Evolutionary conservation across 768 basidiomycete species (phyloP).

Genomic region (Russula earlei): DNA sequence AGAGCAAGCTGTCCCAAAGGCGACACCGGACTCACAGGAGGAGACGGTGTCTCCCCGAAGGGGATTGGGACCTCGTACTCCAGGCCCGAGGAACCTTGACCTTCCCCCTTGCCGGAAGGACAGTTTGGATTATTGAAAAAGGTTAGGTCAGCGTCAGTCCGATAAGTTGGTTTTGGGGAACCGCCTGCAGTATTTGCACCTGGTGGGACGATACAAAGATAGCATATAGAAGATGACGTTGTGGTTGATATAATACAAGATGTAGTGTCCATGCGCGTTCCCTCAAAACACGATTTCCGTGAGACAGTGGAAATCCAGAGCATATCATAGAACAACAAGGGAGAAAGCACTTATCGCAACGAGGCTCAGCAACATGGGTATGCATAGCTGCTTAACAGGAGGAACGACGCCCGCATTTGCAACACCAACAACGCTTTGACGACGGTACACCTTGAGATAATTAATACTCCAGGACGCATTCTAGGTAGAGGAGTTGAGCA

Average conservation of each 20-base stretch:
- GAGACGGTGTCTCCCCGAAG: not conserved
- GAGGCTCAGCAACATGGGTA: not conserved
- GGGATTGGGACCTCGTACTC: constrained; percentile 36
- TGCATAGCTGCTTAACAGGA: not conserved
- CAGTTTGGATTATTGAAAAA: constrained; percentile 64
- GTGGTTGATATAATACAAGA: constrained; percentile 26
- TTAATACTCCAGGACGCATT: constrained; percentile 80
- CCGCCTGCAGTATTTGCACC: constrained; percentile 26
- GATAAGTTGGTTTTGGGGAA: constrained; percentile 66
- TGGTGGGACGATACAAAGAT: constrained; percentile 31
- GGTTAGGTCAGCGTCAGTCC: constrained; percentile 74
- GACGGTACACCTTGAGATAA: constrained; percentile 57
- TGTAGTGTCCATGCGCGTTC: not conserved
- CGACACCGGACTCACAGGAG: constrained; percentile 34
- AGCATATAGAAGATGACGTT: constrained; percentile 50
- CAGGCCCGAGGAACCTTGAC: constrained; percentile 54
- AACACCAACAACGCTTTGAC: constrained; percentile 8
- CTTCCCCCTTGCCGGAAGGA: constrained; percentile 66
- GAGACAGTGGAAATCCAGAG: constrained; percentile 7
- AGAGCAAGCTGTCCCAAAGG: constrained; percentile 26
- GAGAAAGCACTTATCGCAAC: not conserved
- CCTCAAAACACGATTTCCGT: not conserved
- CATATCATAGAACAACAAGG: constrained; percentile 3
- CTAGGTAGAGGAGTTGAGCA: constrained; percentile 27
- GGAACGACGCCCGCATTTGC: constrained; percentile 8